These are phyloP conservation scores for Phyllosticta paracitricarpa DNA, from an alignment of 2,329 filamentous ascomycete species.

Conservation along the genomic window DNA sequence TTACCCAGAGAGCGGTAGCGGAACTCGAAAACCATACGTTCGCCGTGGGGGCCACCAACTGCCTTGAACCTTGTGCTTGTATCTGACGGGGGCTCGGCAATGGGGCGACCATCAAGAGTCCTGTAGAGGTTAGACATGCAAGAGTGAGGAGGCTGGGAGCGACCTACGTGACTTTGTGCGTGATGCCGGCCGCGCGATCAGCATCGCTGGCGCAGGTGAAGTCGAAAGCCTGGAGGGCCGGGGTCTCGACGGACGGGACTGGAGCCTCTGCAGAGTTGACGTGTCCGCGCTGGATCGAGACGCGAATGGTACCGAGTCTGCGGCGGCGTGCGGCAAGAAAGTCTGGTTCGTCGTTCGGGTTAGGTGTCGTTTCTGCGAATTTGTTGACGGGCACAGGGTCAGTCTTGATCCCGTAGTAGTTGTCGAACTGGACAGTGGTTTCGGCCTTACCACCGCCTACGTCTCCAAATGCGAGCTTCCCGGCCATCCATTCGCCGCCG, in stretches of 20 bases:
- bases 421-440: not conserved
- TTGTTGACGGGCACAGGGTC: not conserved
- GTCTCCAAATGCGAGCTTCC: slow-evolving; percentile 1
- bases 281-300: slow-evolving; percentile 6
- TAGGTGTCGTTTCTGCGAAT: not conserved
- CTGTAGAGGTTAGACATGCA: not conserved
- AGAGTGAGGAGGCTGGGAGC: not conserved
- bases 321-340: not conserved
- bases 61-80: not conserved
- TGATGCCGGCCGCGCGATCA: not conserved
- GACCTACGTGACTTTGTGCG: slow-evolving; percentile 1
- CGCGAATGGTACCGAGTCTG: not conserved
- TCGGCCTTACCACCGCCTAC: not conserved
- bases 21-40: not conserved
- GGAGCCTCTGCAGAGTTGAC: not conserved
- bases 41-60: not conserved
- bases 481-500: slow-evolving; percentile 1
- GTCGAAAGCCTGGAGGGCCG: not conserved
- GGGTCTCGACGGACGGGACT: not conserved
- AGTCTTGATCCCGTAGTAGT: not conserved
- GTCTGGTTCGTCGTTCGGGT: not conserved
- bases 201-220: not conserved
- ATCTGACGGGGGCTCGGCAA: not conserved
- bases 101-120: not conserved
- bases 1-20: slow-evolving; percentile 1